phyloP scores from a whole-genome alignment of 805 yeast species.

The Candida sanyiensis region DNA sequence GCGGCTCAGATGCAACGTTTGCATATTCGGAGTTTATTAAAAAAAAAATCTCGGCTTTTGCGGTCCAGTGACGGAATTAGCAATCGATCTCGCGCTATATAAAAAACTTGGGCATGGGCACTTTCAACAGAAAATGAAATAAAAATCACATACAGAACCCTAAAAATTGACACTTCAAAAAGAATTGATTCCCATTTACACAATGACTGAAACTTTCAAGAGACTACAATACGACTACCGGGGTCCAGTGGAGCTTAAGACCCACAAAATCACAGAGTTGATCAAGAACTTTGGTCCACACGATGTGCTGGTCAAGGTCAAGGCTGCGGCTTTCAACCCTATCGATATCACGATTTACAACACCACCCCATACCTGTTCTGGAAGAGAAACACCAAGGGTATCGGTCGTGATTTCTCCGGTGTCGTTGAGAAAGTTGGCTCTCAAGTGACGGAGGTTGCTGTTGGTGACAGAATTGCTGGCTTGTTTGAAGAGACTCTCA shows the following conservation, averaged over 20 bases:
- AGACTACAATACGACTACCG: slow-evolving; percentile 18
- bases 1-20: too few species aligned
- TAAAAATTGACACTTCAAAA: too few species aligned
- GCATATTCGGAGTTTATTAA: too few species aligned
- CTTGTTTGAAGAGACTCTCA: slow-evolving; percentile 25
- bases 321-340: slow-evolving; percentile 52
- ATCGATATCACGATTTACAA: slow-evolving; percentile 45
- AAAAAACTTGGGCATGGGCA: too few species aligned
- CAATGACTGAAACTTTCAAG: slow-evolving; percentile 9
- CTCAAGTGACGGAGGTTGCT: slow-evolving; percentile 30
- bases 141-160: too few species aligned
- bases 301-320: slow-evolving; percentile 41
- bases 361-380: slow-evolving; percentile 26
- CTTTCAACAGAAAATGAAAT: too few species aligned
- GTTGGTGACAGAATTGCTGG: slow-evolving; percentile 56
- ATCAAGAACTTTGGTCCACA: slow-evolving; percentile 30
- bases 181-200: too few species aligned
- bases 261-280: slow-evolving; percentile 18
- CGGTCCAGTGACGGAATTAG: too few species aligned
- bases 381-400: slow-evolving; percentile 26
- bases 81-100: too few species aligned
- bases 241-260: slow-evolving; percentile 10
- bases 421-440: slow-evolving; percentile 45
- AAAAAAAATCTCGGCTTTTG: too few species aligned
- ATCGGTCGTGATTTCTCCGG: slow-evolving; percentile 53